Evolutionary conservation across 768 basidiomycete species (phyloP).

Genomic region (Strobilomyces echinocephalus): DNA sequence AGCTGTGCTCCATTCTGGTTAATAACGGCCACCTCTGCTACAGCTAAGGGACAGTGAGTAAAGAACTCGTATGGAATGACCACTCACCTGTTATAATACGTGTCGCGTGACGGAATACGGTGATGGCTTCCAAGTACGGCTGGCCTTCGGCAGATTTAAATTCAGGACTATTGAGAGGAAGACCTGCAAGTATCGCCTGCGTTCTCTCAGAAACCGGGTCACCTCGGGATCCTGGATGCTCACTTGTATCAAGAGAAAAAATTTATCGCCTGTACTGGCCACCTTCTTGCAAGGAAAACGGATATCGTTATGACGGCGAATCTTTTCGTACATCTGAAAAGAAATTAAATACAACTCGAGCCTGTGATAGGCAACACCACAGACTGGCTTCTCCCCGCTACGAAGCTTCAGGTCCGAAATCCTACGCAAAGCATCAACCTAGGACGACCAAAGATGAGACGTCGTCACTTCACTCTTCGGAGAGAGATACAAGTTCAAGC

Average conservation of each 20-base stretch:
- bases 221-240: slow-evolving; percentile 2
- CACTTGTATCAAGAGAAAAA: slow-evolving; percentile 78
- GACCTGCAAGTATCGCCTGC: slow-evolving; percentile 68
- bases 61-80: not conserved
- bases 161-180: slow-evolving; percentile 64
- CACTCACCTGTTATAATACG: slow-evolving; percentile 70
- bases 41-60: slow-evolving; percentile 41
- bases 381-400: slow-evolving; percentile 69
- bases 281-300: slow-evolving; percentile 70
- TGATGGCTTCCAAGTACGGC: slow-evolving; percentile 61
- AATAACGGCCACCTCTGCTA: slow-evolving; percentile 71
- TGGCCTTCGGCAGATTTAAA: slow-evolving; percentile 70
- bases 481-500: slow-evolving; percentile 60
- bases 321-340: slow-evolving; percentile 54
- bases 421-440: slow-evolving; percentile 34
- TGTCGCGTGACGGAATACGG: slow-evolving; percentile 68
- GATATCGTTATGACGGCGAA: slow-evolving; percentile 70
- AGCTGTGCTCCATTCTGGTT: slow-evolving; percentile 62
- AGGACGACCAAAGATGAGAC: not conserved
- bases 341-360: not conserved
- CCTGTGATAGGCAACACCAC: not conserved
- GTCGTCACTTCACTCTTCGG: slow-evolving; percentile 57
- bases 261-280: slow-evolving; percentile 70
- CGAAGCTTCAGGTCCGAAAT: slow-evolving; percentile 66
- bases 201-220: slow-evolving; percentile 3